Conservation (phyloP, 2,329 filamentous ascomycete species). For the Sporothrix inflata region DNA sequence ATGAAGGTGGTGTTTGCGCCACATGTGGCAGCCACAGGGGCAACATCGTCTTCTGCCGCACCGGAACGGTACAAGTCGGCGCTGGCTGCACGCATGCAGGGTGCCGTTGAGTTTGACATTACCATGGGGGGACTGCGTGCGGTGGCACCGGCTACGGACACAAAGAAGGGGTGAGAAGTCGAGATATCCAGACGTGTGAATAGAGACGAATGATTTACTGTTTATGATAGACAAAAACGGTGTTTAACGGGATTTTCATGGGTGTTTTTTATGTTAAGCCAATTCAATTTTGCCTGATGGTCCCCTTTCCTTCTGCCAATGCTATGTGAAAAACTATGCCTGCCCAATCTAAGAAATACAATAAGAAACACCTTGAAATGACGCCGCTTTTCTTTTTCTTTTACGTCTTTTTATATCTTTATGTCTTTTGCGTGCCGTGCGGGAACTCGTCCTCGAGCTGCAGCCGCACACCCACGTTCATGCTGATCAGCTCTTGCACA, state of each 20-base stretch:
- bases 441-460: constrained; percentile 95
- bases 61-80: not conserved
- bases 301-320: not conserved
- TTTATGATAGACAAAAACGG: not conserved
- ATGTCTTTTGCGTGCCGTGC: constrained; percentile 47
- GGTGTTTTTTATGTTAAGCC: not conserved
- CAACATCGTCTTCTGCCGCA: constrained; percentile 42
- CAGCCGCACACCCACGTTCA: constrained; percentile 95
- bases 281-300: not conserved
- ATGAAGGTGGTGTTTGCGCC: constrained; percentile 90
- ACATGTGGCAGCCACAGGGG: constrained; percentile 63
- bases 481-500: constrained; percentile 93
- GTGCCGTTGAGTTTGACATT: constrained; percentile 74
- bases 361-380: constrained; percentile 13
- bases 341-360: constrained; percentile 6
- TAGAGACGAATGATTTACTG: constrained; percentile 9
- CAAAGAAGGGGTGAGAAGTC: not conserved
- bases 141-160: not conserved
- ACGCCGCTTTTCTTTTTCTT: not conserved
- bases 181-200: not conserved
- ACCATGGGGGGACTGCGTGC: constrained; percentile 63
- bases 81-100: constrained; percentile 36
- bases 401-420: not conserved
- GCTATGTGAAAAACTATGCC: constrained; percentile 18
- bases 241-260: not conserved